Evolutionary conservation across 306 rosid genomes (phyloP), one percentile per base, ranked within the genome.

Genomic region (Prunus davidiana): DNA sequence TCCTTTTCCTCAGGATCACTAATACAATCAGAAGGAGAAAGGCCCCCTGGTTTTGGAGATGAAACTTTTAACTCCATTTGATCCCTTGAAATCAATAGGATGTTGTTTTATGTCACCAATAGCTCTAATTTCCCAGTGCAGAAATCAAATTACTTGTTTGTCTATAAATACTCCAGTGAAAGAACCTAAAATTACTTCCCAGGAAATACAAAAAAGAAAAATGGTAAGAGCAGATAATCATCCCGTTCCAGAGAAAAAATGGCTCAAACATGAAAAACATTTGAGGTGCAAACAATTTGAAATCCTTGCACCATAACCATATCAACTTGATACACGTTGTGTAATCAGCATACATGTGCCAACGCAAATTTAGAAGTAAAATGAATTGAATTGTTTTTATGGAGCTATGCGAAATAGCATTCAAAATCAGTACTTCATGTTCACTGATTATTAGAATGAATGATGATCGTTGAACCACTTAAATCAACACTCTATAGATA

Each of bases 1-100:
- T 96, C 99, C 88, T 89, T 91, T 77, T 96, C 99, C 83, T 90
- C 96, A 8, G 96, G 97, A 72, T 92, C 93, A 90, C 92, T 89
- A 71, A 71, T 75, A 52, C 83, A 85, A 84, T 89, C 93, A 76
- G 91, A 82, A 6, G 90, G 85, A 69, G 88, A 86, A 83, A 87
- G 90, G 74, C 80, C 66, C 60, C 80, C 91, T 43, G 86, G 88
- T 71, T 93, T 89, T 62, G 93, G 88, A 81, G 98, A 89, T 64
- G 97, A 84, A 76, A 82, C 84, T 81, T 89, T 87, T 82, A 93
- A 73, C 90, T 91, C 95, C 94, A 88, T 93, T 80, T 56, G 78
- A 84, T 79, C 58, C 56, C 78, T 77, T 78, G 24, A 64, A 76
- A 70, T 67, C 82, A 38, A 74, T 75, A 69, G 74, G 68, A 28